A percentile compares a stretch with the other conserved stretches of the same genome.
These are phyloP conservation scores for Ballota nigra DNA, from an alignment of 257 asterid genomes.

Conservation along the genomic window DNA sequence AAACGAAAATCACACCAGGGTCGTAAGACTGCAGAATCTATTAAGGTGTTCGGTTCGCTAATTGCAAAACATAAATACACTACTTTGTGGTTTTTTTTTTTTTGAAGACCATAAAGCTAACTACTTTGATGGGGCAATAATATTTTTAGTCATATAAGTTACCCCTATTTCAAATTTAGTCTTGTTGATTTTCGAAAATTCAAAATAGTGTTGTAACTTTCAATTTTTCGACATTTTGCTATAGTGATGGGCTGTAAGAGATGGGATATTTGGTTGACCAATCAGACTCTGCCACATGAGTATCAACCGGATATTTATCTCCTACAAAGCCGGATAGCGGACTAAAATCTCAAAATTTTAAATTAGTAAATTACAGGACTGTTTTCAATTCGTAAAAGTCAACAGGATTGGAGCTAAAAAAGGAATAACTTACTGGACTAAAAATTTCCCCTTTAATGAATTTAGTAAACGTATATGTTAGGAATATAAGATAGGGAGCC, in stretches of 20 bases:
- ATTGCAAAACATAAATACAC: not conserved
- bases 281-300: not conserved
- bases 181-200: not conserved
- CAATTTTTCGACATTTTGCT: not conserved
- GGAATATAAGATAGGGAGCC: too few relatives aligned
- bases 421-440: not conserved
- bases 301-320: not conserved
- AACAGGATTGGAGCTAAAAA: not conserved
- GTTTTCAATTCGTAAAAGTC: too few relatives aligned
- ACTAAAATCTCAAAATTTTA: not conserved
- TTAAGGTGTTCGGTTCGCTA: constrained; percentile 59
- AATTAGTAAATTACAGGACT: not conserved
- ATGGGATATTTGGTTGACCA: not conserved
- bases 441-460: not conserved
- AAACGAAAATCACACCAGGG: constrained; percentile 69
- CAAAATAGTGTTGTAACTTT: not conserved
- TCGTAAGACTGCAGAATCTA: constrained; percentile 58
- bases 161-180: not conserved
- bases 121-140: not conserved
- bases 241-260: not conserved
- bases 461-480: too few relatives aligned
- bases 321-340: not conserved
- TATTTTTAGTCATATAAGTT: not conserved
- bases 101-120: too few relatives aligned
- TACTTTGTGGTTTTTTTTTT: too few relatives aligned